phyloP scores from a whole-genome alignment of 179 eudicot genomes.

The Corrigiola litoralis region DNA sequence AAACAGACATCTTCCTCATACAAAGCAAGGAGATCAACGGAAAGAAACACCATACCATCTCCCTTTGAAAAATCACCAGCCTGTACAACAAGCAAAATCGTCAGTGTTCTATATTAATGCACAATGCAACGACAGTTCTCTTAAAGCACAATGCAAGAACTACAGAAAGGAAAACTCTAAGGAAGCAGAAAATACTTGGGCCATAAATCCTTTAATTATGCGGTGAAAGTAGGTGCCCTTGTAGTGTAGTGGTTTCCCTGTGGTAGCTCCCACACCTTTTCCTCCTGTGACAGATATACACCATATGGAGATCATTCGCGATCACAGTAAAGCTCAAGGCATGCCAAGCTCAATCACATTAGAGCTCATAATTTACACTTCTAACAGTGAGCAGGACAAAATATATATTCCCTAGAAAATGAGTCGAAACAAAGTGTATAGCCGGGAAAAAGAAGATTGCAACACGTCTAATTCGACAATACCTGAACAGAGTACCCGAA shows the following conservation, averaged over 20 bases:
- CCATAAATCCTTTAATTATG: conserved; percentile 91
- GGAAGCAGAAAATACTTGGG: conserved; percentile 50
- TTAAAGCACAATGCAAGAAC: background rate
- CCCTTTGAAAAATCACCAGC: conserved; percentile 97
- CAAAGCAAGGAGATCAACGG: conserved; percentile 20
- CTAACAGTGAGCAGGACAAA: background rate
- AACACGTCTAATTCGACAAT: background rate
- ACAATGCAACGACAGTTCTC: background rate
- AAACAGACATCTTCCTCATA: conserved; percentile 32
- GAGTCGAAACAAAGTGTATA: background rate
- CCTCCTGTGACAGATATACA: conserved; percentile 48
- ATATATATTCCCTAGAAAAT: background rate
- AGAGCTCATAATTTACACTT: background rate
- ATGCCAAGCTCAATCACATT: background rate
- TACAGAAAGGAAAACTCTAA: background rate
- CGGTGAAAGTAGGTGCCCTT: conserved; percentile 84
- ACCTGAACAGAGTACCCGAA: conserved; percentile 93
- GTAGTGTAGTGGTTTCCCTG: conserved; percentile 83
- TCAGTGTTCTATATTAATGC: conserved; percentile 6
- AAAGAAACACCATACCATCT: conserved; percentile 62
- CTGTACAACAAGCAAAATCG: conserved; percentile 38
- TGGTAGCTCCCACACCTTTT: conserved; percentile 73
- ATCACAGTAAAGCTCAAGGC: background rate
- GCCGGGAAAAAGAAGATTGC: background rate
- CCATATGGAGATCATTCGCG: background rate